A percentile compares a stretch with the other conserved stretches of the same genome.
Conservation (phyloP, 345 rosid species). For the Noccaea bulbosa region DNA sequence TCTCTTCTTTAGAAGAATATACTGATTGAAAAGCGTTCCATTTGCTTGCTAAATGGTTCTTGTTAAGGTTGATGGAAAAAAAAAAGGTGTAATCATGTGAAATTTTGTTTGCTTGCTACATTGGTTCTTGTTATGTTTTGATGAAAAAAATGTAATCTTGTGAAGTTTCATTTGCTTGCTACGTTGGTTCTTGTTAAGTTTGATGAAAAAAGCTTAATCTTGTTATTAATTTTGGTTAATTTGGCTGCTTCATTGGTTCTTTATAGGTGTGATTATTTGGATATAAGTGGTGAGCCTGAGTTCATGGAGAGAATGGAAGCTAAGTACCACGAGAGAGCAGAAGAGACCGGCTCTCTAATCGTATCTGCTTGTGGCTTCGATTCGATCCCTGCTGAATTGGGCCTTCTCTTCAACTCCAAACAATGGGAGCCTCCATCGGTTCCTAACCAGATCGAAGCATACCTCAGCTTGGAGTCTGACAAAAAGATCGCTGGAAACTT, state of each 20-base stretch:
- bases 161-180: background rate
- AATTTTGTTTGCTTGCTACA: background rate
- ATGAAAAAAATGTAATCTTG: background rate
- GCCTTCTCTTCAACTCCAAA: slow-evolving; percentile 72
- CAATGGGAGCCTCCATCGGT: slow-evolving; percentile 75
- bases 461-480: slow-evolving; percentile 76
- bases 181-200: background rate
- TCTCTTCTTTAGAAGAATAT: background rate
- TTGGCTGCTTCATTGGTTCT: background rate
- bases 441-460: slow-evolving; percentile 74
- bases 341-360: slow-evolving; percentile 70
- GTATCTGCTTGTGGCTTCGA: slow-evolving; percentile 96
- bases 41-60: too few species aligned
- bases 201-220: background rate
- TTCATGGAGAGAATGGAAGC: slow-evolving; percentile 87
- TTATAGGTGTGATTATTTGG: slow-evolving; percentile 82
- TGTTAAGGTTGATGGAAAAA: background rate
- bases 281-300: slow-evolving; percentile 92
- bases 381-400: slow-evolving; percentile 87
- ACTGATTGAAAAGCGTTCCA: background rate
- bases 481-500: slow-evolving; percentile 74
- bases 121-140: too few species aligned
- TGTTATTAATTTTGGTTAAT: background rate
- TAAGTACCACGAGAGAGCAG: slow-evolving; percentile 66
- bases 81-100: background rate